Evolutionary conservation across 1,139 yeast species (phyloP).

Genomic region (Eremothecium coryli): DNA sequence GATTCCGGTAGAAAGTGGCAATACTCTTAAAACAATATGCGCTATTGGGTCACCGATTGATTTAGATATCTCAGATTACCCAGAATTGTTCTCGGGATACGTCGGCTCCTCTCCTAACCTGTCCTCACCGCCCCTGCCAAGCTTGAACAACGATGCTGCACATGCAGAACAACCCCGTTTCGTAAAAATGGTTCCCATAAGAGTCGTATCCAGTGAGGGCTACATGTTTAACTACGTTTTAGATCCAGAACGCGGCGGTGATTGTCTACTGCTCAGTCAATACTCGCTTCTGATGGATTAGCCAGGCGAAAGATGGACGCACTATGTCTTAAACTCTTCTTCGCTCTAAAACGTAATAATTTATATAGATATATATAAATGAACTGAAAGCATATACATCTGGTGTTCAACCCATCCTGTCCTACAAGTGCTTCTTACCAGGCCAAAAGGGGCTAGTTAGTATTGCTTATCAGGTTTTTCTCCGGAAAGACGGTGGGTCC

Average conservation of each 20-base stretch:
- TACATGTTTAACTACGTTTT: slow-evolving; percentile 75
- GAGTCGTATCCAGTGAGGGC: slow-evolving; percentile 82
- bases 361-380: too few species aligned
- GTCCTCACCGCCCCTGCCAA: not conserved
- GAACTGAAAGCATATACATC: too few species aligned
- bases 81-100: slow-evolving; percentile 16
- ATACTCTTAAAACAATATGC: slow-evolving; percentile 15
- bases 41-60: slow-evolving; percentile 17
- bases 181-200: slow-evolving; percentile 30
- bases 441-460: too few species aligned
- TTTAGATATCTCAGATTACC: slow-evolving; percentile 16
- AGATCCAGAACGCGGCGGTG: slow-evolving; percentile 89
- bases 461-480: too few species aligned
- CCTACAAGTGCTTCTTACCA: too few species aligned
- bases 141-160: not conserved
- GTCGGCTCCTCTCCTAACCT: not conserved
- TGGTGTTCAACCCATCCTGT: too few species aligned
- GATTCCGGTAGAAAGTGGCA: slow-evolving; percentile 46
- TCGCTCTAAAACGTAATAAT: too few species aligned
- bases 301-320: too few species aligned
- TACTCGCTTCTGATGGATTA: slow-evolving; percentile 35
- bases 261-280: slow-evolving; percentile 72
- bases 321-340: too few species aligned
- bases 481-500: too few species aligned
- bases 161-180: slow-evolving; percentile 1